These are phyloP conservation scores for Annona squamosa DNA, from an alignment of 164 flowering plant species.

Conservation along the genomic window DNA sequence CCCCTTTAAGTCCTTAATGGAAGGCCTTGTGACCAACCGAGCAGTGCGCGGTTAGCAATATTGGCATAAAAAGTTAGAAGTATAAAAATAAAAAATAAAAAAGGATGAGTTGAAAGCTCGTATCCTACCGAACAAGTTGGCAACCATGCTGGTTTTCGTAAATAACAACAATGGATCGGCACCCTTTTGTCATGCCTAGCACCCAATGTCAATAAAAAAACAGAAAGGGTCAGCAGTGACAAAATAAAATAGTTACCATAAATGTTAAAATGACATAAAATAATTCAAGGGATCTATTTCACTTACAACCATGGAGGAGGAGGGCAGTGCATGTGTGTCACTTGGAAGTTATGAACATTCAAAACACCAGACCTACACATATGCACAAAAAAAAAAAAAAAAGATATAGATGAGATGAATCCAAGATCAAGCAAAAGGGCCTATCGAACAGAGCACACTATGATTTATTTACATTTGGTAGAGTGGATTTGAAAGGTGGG, in stretches of 20 bases:
- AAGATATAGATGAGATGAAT: not conserved
- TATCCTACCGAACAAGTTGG: slow-evolving; percentile 57
- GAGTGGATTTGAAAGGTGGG: too few relatives aligned
- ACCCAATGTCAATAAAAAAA: slow-evolving; percentile 8
- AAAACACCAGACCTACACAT: slow-evolving; percentile 91
- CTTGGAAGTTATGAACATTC: slow-evolving; percentile 45
- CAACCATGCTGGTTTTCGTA: slow-evolving; percentile 78
- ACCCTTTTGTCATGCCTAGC: slow-evolving; percentile 34
- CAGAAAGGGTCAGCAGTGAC: not conserved
- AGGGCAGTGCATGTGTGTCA: slow-evolving; percentile 93
- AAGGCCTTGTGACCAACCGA: too few relatives aligned
- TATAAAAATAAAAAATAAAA: not conserved
- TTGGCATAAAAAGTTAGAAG: not conserved
- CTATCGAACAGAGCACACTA: not conserved
- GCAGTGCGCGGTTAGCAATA: not conserved
- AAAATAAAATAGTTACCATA: not conserved
- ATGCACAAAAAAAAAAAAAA: not conserved
- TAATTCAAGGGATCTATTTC: slow-evolving; percentile 2
- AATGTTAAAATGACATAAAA: not conserved
- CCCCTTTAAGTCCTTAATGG: too few relatives aligned
- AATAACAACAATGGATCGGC: slow-evolving; percentile 22
- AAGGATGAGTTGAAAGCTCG: not conserved
- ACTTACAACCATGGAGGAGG: slow-evolving; percentile 97
- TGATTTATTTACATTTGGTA: not conserved
- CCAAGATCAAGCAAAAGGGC: not conserved